These are phyloP conservation scores for Naganishia friedmannii DNA, from an alignment of 768 basidiomycete genomes.

Conservation along the genomic window DNA sequence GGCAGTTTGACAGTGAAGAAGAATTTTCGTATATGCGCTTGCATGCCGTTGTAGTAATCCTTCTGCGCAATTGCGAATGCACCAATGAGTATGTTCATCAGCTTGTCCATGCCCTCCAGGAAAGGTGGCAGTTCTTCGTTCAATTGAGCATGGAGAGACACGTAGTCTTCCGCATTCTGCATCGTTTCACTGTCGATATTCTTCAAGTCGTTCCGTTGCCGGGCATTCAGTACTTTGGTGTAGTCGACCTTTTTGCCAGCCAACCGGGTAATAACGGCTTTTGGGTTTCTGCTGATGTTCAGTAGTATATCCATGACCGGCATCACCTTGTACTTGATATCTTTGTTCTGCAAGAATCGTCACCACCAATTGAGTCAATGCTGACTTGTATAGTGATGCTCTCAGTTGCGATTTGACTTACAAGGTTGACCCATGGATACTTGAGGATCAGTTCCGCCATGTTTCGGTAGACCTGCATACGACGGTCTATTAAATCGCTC, in stretches of 20 bases:
- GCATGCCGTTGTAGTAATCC: conserved; percentile 23
- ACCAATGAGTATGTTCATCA: conserved; percentile 14
- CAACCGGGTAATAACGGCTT: conserved; percentile 43
- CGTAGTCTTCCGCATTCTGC: conserved; percentile 47
- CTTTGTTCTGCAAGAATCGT: conserved; percentile 38
- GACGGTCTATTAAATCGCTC: conserved; percentile 42
- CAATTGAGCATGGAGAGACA: conserved; percentile 51
- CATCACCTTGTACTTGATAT: conserved; percentile 46
- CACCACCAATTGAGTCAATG: background rate
- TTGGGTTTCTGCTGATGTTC: conserved; percentile 42
- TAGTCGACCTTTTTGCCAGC: conserved; percentile 46
- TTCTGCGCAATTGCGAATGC: conserved; percentile 17
- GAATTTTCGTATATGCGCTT: conserved; percentile 19
- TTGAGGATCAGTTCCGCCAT: conserved; percentile 39
- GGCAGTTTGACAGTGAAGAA: conserved; percentile 20
- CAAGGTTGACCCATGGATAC: conserved; percentile 40
- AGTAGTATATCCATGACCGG: conserved; percentile 46
- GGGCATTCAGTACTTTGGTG: conserved; percentile 35
- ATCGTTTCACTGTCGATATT: conserved; percentile 39
- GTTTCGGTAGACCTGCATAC: conserved; percentile 44
- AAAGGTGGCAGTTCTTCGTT: conserved; percentile 50
- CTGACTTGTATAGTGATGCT: background rate
- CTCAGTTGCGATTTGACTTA: conserved; percentile 32
- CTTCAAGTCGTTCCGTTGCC: conserved; percentile 35
- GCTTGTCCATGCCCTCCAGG: conserved; percentile 44